Conservation (phyloP, 805 yeast species). For the Barnettozyma botsteinii region DNA sequence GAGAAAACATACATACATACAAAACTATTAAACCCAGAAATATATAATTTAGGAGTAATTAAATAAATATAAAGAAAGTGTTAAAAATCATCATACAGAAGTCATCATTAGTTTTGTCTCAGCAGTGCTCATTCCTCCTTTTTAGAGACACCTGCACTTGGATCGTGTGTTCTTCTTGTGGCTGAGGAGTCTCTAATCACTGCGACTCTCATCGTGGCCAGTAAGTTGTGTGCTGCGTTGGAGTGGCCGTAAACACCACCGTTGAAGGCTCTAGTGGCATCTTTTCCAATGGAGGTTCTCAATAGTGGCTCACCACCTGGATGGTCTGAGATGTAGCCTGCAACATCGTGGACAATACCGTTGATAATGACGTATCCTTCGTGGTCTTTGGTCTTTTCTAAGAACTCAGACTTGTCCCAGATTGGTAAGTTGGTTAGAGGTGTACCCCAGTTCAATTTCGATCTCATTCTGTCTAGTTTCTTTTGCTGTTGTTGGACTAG, state of each 20-base stretch:
- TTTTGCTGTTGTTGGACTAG: slow-evolving; percentile 78
- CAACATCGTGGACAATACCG: slow-evolving; percentile 76
- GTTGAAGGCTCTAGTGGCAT: slow-evolving; percentile 77
- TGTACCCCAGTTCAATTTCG: slow-evolving; percentile 70
- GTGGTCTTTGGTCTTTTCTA: slow-evolving; percentile 34
- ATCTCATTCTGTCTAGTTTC: slow-evolving; percentile 60
- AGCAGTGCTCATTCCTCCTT: slow-evolving; percentile 2
- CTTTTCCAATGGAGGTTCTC: slow-evolving; percentile 69
- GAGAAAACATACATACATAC: too few relatives aligned
- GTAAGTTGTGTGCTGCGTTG: slow-evolving; percentile 77
- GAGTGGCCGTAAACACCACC: slow-evolving; percentile 86
- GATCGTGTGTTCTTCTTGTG: slow-evolving; percentile 18
- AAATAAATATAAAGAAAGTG: not conserved
- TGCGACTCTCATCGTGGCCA: slow-evolving; percentile 80
- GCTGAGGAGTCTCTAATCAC: slow-evolving; percentile 63
- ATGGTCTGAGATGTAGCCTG: slow-evolving; percentile 63
- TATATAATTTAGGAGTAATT: too few relatives aligned
- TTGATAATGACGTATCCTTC: slow-evolving; percentile 63
- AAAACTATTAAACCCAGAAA: too few relatives aligned
- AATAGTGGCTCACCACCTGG: slow-evolving; percentile 81
- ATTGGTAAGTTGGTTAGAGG: slow-evolving; percentile 61
- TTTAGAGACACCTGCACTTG: slow-evolving; percentile 15
- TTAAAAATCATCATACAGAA: not conserved
- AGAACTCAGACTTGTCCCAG: slow-evolving; percentile 63
- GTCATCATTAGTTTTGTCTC: not conserved